phyloP scores from a whole-genome alignment of 2,329 filamentous ascomycete genomes.

The Decorospora gaudefroyi region DNA sequence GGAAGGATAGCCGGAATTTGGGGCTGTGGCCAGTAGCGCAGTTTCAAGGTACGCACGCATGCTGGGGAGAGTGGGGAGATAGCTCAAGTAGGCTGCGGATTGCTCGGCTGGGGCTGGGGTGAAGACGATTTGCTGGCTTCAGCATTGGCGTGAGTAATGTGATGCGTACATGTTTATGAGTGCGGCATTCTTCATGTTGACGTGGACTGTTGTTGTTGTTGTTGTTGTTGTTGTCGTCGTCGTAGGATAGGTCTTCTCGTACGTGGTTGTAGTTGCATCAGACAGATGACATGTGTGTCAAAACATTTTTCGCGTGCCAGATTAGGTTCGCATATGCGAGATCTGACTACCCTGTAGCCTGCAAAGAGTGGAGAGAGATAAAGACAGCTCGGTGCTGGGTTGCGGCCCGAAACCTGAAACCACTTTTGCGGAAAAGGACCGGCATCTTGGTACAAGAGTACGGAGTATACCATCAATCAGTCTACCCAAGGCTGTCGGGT shows the following conservation, averaged over 20 bases:
- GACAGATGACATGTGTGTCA: conserved; percentile 4
- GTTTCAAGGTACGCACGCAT: not conserved
- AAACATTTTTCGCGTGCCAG: not conserved
- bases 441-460: too few relatives aligned
- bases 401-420: too few relatives aligned
- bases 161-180: not conserved
- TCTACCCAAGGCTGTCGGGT: rapidly evolving
- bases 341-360: not conserved
- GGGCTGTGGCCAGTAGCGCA: conserved; percentile 35
- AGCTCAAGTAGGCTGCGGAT: not conserved
- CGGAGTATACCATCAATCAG: not conserved
- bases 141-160: not conserved
- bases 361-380: too few relatives aligned
- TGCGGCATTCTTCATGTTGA: conserved; percentile 22
- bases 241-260: conserved; percentile 2
- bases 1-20: too few relatives aligned
- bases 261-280: conserved; percentile 13
- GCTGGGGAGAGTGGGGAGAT: not conserved
- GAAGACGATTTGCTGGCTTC: not conserved
- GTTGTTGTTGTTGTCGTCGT: not conserved
- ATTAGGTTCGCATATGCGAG: conserved; percentile 7
- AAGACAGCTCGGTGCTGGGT: too few relatives aligned
- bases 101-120: not conserved
- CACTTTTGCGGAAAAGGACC: too few relatives aligned
- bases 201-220: conserved; percentile 33